These are phyloP conservation scores for Amoebophrya sp. DNA, from an alignment of 169 alveolate genomes.

Conservation along the genomic window DNA sequence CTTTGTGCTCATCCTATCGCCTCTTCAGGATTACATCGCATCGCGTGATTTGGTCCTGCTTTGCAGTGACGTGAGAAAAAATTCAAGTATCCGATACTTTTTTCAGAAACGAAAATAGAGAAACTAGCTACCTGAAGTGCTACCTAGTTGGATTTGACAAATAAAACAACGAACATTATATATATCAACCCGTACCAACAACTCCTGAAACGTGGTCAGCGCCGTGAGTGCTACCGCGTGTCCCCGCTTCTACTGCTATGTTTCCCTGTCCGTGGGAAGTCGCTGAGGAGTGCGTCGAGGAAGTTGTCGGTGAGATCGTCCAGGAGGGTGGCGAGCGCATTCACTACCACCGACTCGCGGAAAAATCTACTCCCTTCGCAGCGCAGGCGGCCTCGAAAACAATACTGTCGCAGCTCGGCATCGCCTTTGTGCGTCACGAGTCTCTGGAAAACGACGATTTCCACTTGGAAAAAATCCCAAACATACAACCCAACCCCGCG, in stretches of 20 bases:
- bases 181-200: no score
- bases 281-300: neutral
- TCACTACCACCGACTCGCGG: slow-evolving; percentile 3
- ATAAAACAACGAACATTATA: no score
- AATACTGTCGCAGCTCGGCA: neutral
- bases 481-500: neutral
- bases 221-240: neutral
- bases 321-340: neutral
- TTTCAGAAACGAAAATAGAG: no score
- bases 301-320: neutral
- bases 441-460: neutral
- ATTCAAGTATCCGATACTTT: no score
- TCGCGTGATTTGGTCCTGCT: no score
- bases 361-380: neutral
- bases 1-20: no score
- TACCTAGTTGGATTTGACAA: no score
- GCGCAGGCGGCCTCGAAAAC: neutral
- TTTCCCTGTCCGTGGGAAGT: neutral
- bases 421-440: neutral
- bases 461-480: neutral
- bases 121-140: no score
- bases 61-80: no score
- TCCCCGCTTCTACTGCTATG: neutral
- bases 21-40: no score
- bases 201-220: no score